Conservation (phyloP, 371 early-diverging fungal species). For the Mortierella sp. region DNA sequence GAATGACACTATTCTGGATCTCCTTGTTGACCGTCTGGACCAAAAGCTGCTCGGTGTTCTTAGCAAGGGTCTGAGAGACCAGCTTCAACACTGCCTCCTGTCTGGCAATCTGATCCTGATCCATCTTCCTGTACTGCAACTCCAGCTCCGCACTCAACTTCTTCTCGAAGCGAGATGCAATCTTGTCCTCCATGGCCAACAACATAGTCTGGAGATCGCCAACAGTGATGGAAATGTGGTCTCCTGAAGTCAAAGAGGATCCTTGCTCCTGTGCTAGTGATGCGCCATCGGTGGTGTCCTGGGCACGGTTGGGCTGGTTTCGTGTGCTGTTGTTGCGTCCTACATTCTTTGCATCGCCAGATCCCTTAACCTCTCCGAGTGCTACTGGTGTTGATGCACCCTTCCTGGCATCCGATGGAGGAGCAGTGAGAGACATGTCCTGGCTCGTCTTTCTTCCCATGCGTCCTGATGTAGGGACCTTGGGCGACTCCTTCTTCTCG, state of each 20-base stretch:
- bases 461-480: slow-evolving; percentile 23
- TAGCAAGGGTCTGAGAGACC: slow-evolving; percentile 58
- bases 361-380: slow-evolving; percentile 14
- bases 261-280: slow-evolving; percentile 10
- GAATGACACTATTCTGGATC: slow-evolving; percentile 57
- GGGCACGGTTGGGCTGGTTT: slow-evolving; percentile 37
- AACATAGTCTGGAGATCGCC: slow-evolving; percentile 43
- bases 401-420: slow-evolving; percentile 24
- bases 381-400: slow-evolving; percentile 15
- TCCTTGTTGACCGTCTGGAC: slow-evolving; percentile 61
- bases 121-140: slow-evolving; percentile 56
- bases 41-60: slow-evolving; percentile 60
- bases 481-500: slow-evolving; percentile 42
- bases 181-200: slow-evolving; percentile 46
- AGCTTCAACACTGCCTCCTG: slow-evolving; percentile 59
- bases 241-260: neutral
- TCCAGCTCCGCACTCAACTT: slow-evolving; percentile 51
- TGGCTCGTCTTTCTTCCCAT: slow-evolving; percentile 43
- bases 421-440: slow-evolving; percentile 21
- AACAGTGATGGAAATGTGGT: slow-evolving; percentile 28
- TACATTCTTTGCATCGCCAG: slow-evolving; percentile 15
- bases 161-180: slow-evolving; percentile 50
- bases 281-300: slow-evolving; percentile 24
- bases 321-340: slow-evolving; percentile 18
- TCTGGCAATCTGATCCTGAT: slow-evolving; percentile 57